A percentile compares a stretch with the other conserved stretches of the same genome.
phyloP scores from a whole-genome alignment of 805 yeast genomes.

The Lipomyces orientalis region DNA sequence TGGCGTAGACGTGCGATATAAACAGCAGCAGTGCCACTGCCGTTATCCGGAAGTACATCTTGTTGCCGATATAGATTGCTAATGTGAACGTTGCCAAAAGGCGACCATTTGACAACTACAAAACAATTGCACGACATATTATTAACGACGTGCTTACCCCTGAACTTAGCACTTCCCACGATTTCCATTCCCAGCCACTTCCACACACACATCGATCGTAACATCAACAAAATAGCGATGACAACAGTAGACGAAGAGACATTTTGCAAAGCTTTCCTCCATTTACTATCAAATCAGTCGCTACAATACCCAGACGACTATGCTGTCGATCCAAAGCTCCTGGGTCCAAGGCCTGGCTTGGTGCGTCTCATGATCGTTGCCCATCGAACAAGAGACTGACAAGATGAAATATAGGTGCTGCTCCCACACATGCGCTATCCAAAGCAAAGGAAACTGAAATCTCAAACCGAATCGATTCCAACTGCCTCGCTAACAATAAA shows the following conservation, averaged over 20 bases:
- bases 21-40: background rate
- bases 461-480: background rate
- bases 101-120: background rate
- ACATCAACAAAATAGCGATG: conserved; percentile 8
- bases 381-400: background rate
- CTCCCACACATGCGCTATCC: conserved; percentile 29
- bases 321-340: conserved; percentile 15
- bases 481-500: conserved; percentile 19
- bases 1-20: conserved; percentile 18
- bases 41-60: background rate
- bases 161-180: background rate
- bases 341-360: conserved; percentile 16
- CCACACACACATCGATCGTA: background rate
- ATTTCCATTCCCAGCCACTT: too few relatives aligned
- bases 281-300: conserved; percentile 23
- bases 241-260: conserved; percentile 32
- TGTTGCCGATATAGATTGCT: background rate
- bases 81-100: too few relatives aligned
- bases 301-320: conserved; percentile 27
- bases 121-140: background rate
- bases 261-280: conserved; percentile 33
- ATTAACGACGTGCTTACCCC: background rate
- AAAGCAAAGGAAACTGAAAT: conserved; percentile 13
- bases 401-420: conserved; percentile 14
- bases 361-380: conserved; percentile 6